Percentiles rank a stretch among this genome's conserved stretches.
These are phyloP conservation scores for Populus trichocarpa DNA, from an alignment of 441 rosid genomes.

Conservation along the genomic window DNA sequence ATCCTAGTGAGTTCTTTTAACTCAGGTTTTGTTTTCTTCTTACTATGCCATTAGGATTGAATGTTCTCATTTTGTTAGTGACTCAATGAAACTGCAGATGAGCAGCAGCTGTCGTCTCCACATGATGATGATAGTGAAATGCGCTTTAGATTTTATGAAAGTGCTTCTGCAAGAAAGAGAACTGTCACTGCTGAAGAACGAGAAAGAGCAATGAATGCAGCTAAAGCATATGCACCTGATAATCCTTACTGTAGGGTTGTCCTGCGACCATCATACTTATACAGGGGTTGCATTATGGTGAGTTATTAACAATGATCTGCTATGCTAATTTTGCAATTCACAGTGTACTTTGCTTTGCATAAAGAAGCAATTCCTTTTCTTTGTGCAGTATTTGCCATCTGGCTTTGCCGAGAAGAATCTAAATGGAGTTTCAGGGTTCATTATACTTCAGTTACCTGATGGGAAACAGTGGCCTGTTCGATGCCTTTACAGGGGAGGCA, in stretches of 20 bases:
- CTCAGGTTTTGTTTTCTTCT: not conserved
- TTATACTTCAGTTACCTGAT: constrained; percentile 76
- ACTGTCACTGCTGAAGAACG: constrained; percentile 93
- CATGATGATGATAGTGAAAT: constrained; percentile 55
- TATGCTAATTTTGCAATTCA: not conserved
- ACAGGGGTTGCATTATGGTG: constrained; percentile 99
- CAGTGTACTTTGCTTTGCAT: not conserved
- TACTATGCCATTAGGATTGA: constrained; percentile 11
- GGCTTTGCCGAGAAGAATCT: constrained; percentile 89
- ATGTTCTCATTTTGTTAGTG: constrained; percentile 18
- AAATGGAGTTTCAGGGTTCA: constrained; percentile 84
- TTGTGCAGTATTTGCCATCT: constrained; percentile 87
- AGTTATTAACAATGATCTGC: constrained; percentile 17
- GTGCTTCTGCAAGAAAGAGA: constrained; percentile 96
- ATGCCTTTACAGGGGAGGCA: constrained; percentile 80
- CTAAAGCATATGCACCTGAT: constrained; percentile 82
- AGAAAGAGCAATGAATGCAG: constrained; percentile 86
- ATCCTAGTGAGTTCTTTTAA: constrained; percentile 57
- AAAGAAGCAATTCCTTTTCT: constrained; percentile 7
- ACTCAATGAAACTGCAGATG: constrained; percentile 38
- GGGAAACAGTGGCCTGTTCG: constrained; percentile 94
- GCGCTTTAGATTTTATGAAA: constrained; percentile 80
- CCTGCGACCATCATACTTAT: constrained; percentile 89
- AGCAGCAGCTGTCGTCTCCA: constrained; percentile 41
- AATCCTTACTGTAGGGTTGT: constrained; percentile 98